Evolutionary conservation across 495 filamentous ascomycete genomes (phyloP).

Genomic region (Pyrenula massariospora): DNA sequence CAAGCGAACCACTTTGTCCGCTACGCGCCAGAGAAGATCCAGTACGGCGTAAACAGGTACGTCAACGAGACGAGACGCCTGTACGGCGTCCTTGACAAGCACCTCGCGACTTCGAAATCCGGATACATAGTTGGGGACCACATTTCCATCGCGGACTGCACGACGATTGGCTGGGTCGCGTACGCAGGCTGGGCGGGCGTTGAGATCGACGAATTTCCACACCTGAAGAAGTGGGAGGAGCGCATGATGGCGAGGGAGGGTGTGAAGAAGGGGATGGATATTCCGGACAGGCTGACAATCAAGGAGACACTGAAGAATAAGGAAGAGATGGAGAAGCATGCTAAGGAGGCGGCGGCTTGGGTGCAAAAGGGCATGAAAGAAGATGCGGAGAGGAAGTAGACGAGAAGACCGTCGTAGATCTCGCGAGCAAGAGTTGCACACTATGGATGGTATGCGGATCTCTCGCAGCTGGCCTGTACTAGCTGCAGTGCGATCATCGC

Average conservation of each 20-base stretch:
- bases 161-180: conserved; percentile 67
- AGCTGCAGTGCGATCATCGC: no score
- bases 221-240: conserved; percentile 66
- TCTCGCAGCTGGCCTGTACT: no score
- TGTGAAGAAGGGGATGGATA: conserved; percentile 66
- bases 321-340: conserved; percentile 38
- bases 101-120: conserved; percentile 49
- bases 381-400: conserved; percentile 27
- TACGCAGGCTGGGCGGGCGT: conserved; percentile 58
- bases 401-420: no score
- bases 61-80: conserved; percentile 69
- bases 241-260: conserved; percentile 52
- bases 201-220: conserved; percentile 65
- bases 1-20: conserved; percentile 85
- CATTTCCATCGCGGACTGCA: conserved; percentile 74
- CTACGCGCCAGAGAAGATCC: conserved; percentile 78
- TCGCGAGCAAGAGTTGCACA: no score
- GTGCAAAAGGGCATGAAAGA: conserved; percentile 51
- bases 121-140: conserved; percentile 72
- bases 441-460: no score
- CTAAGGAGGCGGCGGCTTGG: conserved; percentile 40
- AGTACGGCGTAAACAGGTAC: conserved; percentile 79
- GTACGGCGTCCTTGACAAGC: conserved; percentile 66
- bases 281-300: conserved; percentile 58
- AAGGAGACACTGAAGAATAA: conserved; percentile 45